These are phyloP conservation scores for Brassica hybrid DNA, from an alignment of 441 rosid genomes.

Conservation along the genomic window DNA sequence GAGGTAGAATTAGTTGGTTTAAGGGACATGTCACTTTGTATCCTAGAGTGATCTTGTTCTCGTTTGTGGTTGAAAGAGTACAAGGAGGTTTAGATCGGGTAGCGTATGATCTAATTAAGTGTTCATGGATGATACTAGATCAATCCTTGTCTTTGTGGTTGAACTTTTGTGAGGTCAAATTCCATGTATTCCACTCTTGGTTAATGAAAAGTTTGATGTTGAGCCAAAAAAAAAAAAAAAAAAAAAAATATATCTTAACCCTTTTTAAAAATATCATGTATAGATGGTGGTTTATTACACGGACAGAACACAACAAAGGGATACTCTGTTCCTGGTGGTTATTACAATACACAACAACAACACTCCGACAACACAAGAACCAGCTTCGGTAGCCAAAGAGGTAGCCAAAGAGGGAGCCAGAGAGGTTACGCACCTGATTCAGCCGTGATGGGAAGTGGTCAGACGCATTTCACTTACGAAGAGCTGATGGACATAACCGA, in stretches of 20 bases:
- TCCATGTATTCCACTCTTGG: too few species aligned
- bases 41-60: too few species aligned
- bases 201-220: too few species aligned
- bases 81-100: too few species aligned
- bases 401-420: constrained; percentile 44
- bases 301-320: constrained; percentile 45
- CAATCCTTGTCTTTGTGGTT: too few species aligned
- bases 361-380: constrained; percentile 39
- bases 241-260: not conserved
- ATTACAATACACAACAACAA: constrained; percentile 43
- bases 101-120: too few species aligned
- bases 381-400: constrained; percentile 54
- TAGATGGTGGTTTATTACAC: constrained; percentile 57
- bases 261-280: constrained; percentile 8
- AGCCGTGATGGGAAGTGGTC: constrained; percentile 48
- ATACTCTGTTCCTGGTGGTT: constrained; percentile 47
- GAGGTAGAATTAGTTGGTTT: too few species aligned
- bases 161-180: too few species aligned
- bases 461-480: constrained; percentile 62
- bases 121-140: too few species aligned
- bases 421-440: constrained; percentile 48
- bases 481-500: constrained; percentile 75
- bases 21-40: too few species aligned
- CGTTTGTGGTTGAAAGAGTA: too few species aligned
- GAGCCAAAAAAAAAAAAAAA: too few species aligned